Evolutionary conservation across 768 basidiomycete genomes (phyloP), one percentile per base, ranked within the genome.

Genomic region (Macrolepiota dolichaula): DNA sequence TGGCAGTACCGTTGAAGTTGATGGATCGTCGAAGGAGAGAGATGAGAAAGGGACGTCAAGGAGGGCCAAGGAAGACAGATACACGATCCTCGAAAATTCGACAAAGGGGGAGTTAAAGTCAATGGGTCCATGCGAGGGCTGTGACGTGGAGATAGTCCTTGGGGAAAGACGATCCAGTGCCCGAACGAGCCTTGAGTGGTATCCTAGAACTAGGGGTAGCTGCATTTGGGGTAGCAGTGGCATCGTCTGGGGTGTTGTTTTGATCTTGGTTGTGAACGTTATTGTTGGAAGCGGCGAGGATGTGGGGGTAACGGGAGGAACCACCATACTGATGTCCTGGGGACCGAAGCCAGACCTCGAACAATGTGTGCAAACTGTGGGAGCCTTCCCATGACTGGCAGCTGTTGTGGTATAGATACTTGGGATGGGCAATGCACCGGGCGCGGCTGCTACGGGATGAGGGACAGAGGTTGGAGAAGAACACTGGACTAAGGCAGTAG

Each of bases 21-120:
- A 99, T 88, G 0, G 88, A 87, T n/a, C 97, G n/a, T 97, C 1
- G 93, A 95, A 0, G 96, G 94, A 77, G 17, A n/a, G n/a, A 29
- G 6, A 47, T 35, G 62, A 47, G 19, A 40, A 35, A 32, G 27
- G 13, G 42, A 32, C n/a, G n/a, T 36, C 56, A 25, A 51, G 47
- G 38, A 7, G 52, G 42, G 37, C 61, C 49, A 56, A 59, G 59
- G 62, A 32, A 51, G 64, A 52, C n/a, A n/a, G n/a, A n/a, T n/a
- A n/a, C n/a, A n/a, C n/a, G n/a, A n/a, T n/a, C n/a, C n/a, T n/a
- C n/a, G n/a, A 60, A 65, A 50, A 35, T 71, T 94, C 96, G 36
- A 89, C 81, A 76, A 98, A 98, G 24, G 94, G 94, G 36, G 91
- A 90, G 63, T 78, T 82, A 65, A 85, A 81, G 51, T 80, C 79